Evolutionary conservation across 2,329 filamentous ascomycete genomes (phyloP), one percentile per base, ranked within the genome.

Genomic region (Aspergillus eucalypticola): DNA sequence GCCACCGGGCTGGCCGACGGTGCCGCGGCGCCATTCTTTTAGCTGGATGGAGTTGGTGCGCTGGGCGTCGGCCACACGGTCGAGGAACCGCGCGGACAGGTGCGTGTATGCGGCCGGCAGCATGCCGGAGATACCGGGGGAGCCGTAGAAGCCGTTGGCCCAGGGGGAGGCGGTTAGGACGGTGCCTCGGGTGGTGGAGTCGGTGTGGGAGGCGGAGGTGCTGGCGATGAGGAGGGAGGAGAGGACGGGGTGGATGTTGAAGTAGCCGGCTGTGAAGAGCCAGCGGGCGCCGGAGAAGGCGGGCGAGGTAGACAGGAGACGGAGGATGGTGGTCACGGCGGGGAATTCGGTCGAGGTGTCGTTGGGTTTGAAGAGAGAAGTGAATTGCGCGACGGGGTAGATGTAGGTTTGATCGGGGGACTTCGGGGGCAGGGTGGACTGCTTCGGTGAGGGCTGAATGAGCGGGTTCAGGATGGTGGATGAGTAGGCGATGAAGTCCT

Each of bases 221-320:
- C 91, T 92, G 6, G 84, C 82, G 32, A 99, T 86, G 0, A 99
- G 82, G 0, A 96, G 84, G 41, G 88, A 85, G 2, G 91, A 93
- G 19, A 98, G 85, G 3, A 88, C 87, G 0, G 92, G 90, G 6
- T 92, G 92, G 58, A 96, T 96, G 79, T 99, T 99, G 81, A 99
- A 99, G 79, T 99, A 99, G 55, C 95, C 95, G 0, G 95, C 95
- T 0, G 95, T 98, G 75, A 99, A 98, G 0, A 92, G 95, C 95
- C 95, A 99, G 13, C 87, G 89, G 0, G 90, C 90, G 35, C 86
- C 83, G 8, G 82, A 79, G 68, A 91, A 90, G 5, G 83, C 78
- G 5, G 75, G 66, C 0, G 89, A 84, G 0, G 76, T 78, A 0
- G 88, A 83, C 3, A 97, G 83, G 1, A 84, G 85, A 46, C 84